phyloP scores from a whole-genome alignment of 306 rosid species.

The Abrus pulchellus region DNA sequence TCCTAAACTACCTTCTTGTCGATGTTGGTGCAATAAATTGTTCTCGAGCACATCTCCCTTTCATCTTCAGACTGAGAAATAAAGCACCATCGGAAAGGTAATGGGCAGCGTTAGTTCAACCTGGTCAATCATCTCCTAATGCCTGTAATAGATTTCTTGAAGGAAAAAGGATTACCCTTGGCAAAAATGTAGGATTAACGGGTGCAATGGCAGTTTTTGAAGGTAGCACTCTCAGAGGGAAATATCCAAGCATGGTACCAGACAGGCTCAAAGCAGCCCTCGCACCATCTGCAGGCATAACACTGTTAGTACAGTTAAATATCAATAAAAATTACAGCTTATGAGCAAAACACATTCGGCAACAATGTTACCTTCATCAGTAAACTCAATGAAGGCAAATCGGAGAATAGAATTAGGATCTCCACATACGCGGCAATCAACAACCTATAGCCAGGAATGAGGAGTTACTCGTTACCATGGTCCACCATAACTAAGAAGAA shows the following conservation, averaged over 20 bases:
- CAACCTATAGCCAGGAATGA: conserved; percentile 68
- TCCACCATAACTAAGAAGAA: conserved; percentile 41
- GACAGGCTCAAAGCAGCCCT: conserved; percentile 90
- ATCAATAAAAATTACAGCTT: conserved; percentile 18
- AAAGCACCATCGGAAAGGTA: conserved; percentile 44
- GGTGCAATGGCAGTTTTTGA: conserved; percentile 99
- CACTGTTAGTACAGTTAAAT: conserved; percentile 44
- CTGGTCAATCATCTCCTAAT: conserved; percentile 16
- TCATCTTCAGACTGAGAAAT: conserved; percentile 86
- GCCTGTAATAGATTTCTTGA: conserved; percentile 20
- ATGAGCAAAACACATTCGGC: background rate
- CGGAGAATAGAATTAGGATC: conserved; percentile 98
- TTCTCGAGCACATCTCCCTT: conserved; percentile 99
- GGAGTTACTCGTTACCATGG: conserved; percentile 36
- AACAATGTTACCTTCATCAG: conserved; percentile 82
- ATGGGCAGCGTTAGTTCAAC: conserved; percentile 38
- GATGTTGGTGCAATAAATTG: conserved; percentile 96
- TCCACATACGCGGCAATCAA: conserved; percentile 98
- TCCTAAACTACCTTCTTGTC: conserved; percentile 87
- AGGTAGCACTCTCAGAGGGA: conserved; percentile 95
- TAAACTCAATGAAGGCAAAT: conserved; percentile 95
- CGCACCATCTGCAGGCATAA: conserved; percentile 83
- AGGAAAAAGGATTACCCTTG: conserved; percentile 69
- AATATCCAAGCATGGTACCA: conserved; percentile 95
- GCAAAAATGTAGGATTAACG: conserved; percentile 91